Percentiles rank a stretch among this genome's conserved stretches.
These are phyloP conservation scores for Cucurbita moschata DNA, from an alignment of 306 rosid genomes.

Conservation along the genomic window DNA sequence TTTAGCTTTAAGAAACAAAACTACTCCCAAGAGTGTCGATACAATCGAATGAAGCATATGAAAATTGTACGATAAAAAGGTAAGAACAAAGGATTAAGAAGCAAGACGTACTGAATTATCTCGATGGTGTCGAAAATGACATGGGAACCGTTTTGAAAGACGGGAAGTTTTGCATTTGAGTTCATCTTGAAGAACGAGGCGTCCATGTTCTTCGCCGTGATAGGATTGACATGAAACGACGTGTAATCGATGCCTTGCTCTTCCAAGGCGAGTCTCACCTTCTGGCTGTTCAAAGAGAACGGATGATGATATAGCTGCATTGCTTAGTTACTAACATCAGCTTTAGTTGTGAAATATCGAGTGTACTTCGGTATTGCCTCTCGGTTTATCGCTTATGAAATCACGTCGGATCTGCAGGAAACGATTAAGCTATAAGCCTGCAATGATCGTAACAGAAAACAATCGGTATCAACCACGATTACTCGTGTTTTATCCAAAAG, in stretches of 20 bases:
- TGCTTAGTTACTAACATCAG: slow-evolving; percentile 12
- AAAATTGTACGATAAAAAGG: neutral
- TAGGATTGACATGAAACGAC: slow-evolving; percentile 76
- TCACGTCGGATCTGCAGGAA: neutral
- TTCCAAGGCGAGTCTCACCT: slow-evolving; percentile 88
- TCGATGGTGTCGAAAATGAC: slow-evolving; percentile 61
- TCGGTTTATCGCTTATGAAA: neutral
- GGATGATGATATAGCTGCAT: slow-evolving; percentile 99
- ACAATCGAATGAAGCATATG: neutral
- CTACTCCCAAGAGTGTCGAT: neutral
- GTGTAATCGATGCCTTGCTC: slow-evolving; percentile 80
- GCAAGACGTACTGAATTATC: slow-evolving; percentile 59
- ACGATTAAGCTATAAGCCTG: neutral
- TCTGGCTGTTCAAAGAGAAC: slow-evolving; percentile 72
- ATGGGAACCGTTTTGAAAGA: slow-evolving; percentile 80
- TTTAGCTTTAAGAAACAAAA: neutral
- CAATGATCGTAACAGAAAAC: neutral
- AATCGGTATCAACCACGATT: neutral
- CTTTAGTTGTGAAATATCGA: neutral
- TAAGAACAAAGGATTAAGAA: neutral
- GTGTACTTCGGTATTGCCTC: neutral
- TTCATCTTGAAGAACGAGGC: slow-evolving; percentile 65
- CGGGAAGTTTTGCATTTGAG: slow-evolving; percentile 60
- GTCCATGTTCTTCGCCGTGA: slow-evolving; percentile 82
- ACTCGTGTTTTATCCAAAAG: neutral